Conservation (phyloP, 345 rosid species). For the Aegle marmelos region DNA sequence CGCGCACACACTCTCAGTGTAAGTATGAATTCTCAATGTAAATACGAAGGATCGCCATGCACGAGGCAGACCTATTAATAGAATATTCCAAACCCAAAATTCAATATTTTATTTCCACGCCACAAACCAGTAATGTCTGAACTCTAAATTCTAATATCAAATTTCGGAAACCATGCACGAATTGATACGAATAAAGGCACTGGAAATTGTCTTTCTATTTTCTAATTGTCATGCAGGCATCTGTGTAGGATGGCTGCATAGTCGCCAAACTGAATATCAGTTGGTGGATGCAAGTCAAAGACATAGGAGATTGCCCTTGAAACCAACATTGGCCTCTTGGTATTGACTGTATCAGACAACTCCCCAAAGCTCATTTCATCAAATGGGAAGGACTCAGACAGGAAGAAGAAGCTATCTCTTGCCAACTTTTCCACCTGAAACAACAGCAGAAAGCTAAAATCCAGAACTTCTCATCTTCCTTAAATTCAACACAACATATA, state of each 20-base stretch:
- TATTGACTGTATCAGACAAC: slow-evolving; percentile 33
- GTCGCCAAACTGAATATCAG: slow-evolving; percentile 49
- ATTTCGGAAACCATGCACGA: too few species aligned
- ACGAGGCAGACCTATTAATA: background rate
- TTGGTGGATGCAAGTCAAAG: slow-evolving; percentile 61
- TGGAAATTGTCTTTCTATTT: background rate
- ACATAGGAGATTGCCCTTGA: slow-evolving; percentile 72
- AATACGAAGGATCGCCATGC: background rate
- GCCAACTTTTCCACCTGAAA: slow-evolving; percentile 75
- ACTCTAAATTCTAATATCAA: background rate
- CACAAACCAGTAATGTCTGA: background rate
- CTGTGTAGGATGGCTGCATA: slow-evolving; percentile 31
- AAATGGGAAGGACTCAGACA: slow-evolving; percentile 60
- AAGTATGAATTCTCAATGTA: background rate
- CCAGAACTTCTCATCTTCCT: background rate
- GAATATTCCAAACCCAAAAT: background rate
- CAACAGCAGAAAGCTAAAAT: background rate
- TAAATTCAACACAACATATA: background rate
- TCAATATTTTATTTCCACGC: background rate
- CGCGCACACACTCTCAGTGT: background rate
- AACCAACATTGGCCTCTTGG: slow-evolving; percentile 47
- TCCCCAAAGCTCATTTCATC: slow-evolving; percentile 63
- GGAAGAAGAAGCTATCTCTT: slow-evolving; percentile 83
- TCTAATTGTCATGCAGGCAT: slow-evolving; percentile 29
- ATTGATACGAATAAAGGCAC: background rate